Conservation (phyloP, 768 basidiomycete genomes). For the Lactarius akahatsu region DNA sequence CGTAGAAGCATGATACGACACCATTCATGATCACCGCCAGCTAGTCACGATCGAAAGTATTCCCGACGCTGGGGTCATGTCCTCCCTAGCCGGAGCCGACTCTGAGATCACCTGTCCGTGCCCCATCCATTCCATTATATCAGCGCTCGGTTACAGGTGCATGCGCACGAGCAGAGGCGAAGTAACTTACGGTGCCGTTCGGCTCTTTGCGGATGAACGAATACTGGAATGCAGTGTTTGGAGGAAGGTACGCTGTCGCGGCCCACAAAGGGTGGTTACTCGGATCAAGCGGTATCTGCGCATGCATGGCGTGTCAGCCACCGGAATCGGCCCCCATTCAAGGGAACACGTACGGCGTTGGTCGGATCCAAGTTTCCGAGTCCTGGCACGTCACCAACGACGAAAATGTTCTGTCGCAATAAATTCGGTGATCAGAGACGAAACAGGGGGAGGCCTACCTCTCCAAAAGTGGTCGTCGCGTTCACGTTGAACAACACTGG, state of each 20-base stretch:
- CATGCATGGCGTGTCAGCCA: background rate
- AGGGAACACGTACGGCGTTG: constrained; percentile 41
- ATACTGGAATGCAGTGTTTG: constrained; percentile 51
- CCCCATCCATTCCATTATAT: background rate
- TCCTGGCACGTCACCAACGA: constrained; percentile 54
- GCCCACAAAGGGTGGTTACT: constrained; percentile 55
- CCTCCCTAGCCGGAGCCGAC: constrained; percentile 56
- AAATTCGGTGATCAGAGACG: background rate
- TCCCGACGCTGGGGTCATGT: constrained; percentile 37
- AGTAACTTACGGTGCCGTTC: constrained; percentile 46
- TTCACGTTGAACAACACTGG: constrained; percentile 45
- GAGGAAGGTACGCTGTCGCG: constrained; percentile 49
- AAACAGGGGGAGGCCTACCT: constrained; percentile 40
- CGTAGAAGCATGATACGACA: background rate
- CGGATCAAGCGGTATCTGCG: constrained; percentile 52
- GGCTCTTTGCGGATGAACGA: constrained; percentile 60
- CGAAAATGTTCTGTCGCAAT: constrained; percentile 52
- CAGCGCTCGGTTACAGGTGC: constrained; percentile 32
- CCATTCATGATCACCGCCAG: constrained; percentile 42
- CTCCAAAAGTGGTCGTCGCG: constrained; percentile 56
- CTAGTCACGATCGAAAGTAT: constrained; percentile 41
- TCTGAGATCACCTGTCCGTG: constrained; percentile 50
- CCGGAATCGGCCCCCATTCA: background rate
- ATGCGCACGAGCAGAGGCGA: background rate
- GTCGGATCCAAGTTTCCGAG: constrained; percentile 52